These are phyloP conservation scores for Podospora comata DNA, from an alignment of 495 filamentous ascomycete species.

Conservation along the genomic window DNA sequence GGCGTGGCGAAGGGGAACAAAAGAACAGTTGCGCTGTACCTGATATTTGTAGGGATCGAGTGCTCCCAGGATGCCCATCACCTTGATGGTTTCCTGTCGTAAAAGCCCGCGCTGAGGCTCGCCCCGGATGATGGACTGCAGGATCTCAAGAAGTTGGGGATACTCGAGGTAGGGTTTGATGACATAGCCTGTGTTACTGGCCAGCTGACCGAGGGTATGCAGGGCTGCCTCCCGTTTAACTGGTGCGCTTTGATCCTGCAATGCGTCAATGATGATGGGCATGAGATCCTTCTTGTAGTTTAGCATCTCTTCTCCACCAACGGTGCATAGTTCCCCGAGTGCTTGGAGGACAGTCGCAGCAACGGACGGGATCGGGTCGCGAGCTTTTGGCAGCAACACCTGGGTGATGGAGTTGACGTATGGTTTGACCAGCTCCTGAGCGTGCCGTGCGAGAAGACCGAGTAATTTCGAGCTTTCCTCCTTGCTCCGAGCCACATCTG, in stretches of 20 bases:
- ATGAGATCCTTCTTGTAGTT: conserved; percentile 84
- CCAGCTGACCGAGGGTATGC: conserved; percentile 84
- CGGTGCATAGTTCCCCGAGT: conserved; percentile 86
- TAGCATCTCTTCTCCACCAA: conserved; percentile 88
- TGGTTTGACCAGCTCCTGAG: conserved; percentile 84
- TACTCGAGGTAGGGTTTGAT: conserved; percentile 95
- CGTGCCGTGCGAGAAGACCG: conserved; percentile 85
- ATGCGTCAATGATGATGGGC: conserved; percentile 86
- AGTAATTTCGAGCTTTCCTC: conserved; percentile 94
- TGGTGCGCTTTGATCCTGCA: conserved; percentile 88
- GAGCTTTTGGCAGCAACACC: conserved; percentile 83
- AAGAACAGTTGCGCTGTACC: conserved; percentile 38
- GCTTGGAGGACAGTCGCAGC: conserved; percentile 90
- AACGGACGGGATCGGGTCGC: conserved; percentile 77
- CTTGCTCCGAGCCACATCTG: conserved; percentile 87
- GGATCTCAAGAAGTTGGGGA: conserved; percentile 82
- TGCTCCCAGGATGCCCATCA: conserved; percentile 94
- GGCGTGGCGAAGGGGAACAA: conserved; percentile 8
- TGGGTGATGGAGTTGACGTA: conserved; percentile 94
- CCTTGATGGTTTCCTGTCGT: conserved; percentile 88
- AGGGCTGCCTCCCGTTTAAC: conserved; percentile 87
- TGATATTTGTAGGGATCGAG: conserved; percentile 96
- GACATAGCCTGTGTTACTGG: conserved; percentile 94
- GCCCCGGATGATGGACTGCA: conserved; percentile 89
- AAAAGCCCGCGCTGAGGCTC: conserved; percentile 76